These are phyloP conservation scores for Carex littledalei DNA, from an alignment of 176 grass and related monocot species.

Conservation along the genomic window DNA sequence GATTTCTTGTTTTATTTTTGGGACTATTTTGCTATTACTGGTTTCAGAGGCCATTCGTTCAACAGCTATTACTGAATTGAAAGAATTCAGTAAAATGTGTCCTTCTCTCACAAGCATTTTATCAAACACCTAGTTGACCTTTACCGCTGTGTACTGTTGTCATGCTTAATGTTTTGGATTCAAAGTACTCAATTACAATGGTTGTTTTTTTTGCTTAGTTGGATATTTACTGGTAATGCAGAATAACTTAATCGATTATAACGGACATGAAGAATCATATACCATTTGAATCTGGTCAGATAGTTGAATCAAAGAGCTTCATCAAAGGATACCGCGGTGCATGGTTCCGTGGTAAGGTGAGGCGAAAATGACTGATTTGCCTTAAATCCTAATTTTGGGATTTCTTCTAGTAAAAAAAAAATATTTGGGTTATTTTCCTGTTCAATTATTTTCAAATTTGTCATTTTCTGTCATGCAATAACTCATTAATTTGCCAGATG, in stretches of 20 bases:
- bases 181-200: neutral
- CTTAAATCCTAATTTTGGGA: neutral
- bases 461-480: neutral
- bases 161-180: neutral
- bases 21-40: neutral
- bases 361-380: neutral
- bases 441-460: neutral
- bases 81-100: neutral
- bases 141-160: neutral
- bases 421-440: neutral
- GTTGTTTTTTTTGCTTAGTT: neutral
- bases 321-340: slow-evolving; percentile 33
- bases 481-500: slow-evolving; percentile 36
- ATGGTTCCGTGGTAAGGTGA: slow-evolving; percentile 79
- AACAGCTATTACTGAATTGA: neutral
- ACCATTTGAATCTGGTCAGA: slow-evolving; percentile 49
- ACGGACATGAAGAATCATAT: slow-evolving; percentile 5
- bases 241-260: neutral
- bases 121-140: neutral
- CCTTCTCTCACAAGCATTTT: neutral
- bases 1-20: neutral
- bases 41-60: neutral
- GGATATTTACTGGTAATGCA: neutral
- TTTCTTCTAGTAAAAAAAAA: neutral
- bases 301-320: slow-evolving; percentile 39